These are phyloP conservation scores for Colletotrichum simmondsii DNA, from an alignment of 2,329 filamentous ascomycete species.

Conservation along the genomic window DNA sequence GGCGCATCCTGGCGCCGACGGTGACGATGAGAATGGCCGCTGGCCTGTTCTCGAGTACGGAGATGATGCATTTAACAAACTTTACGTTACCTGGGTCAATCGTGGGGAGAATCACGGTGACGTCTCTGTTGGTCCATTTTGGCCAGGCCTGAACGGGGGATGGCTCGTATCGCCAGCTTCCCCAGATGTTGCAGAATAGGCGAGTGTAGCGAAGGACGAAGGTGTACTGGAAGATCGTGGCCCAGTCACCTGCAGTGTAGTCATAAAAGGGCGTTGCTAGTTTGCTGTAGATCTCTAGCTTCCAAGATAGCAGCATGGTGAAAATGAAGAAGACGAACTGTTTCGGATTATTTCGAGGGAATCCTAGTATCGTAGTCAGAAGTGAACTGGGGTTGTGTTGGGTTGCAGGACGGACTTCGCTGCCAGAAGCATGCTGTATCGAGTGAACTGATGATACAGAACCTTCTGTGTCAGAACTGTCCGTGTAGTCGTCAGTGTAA, in stretches of 20 bases:
- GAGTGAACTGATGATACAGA: too few relatives aligned
- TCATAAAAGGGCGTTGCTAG: neutral
- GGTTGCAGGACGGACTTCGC: too few relatives aligned
- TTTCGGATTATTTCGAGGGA: neutral
- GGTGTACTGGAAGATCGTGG: neutral
- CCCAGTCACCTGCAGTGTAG: neutral
- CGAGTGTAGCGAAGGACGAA: constrained; percentile 16
- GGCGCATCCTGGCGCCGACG: constrained; percentile 43
- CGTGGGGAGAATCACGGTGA: constrained; percentile 64
- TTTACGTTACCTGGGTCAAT: constrained; percentile 53
- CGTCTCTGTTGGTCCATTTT: constrained; percentile 48
- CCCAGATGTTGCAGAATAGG: constrained; percentile 2
- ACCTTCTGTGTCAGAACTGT: too few relatives aligned
- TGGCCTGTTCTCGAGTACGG: constrained; percentile 52
- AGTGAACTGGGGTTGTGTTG: too few relatives aligned
- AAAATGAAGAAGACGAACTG: neutral
- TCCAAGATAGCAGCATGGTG: neutral
- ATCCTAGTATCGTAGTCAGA: too few relatives aligned
- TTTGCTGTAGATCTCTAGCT: too few relatives aligned
- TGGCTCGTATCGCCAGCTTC: constrained; percentile 50
- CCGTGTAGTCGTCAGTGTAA: neutral
- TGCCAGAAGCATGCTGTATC: too few relatives aligned
- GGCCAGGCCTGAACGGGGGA: constrained; percentile 41
- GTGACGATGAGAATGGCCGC: constrained; percentile 56
- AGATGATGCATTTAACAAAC: constrained; percentile 54